Conservation (phyloP, 257 asterid species). For the Capsicum rhomboideum region DNA sequence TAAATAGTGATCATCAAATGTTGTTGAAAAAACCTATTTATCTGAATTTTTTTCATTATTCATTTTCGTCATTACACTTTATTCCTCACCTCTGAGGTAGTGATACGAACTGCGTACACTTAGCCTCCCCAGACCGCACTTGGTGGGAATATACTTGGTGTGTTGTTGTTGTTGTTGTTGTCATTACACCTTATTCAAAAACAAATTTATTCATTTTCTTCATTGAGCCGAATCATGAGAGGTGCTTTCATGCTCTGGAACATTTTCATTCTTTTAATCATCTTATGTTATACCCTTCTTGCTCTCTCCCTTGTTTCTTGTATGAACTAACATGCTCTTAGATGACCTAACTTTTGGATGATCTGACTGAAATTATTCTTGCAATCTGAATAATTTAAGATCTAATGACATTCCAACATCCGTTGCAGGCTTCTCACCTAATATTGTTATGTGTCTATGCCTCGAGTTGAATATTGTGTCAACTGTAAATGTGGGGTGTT, state of each 20-base stretch:
- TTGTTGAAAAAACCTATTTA: background rate
- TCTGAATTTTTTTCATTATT: background rate
- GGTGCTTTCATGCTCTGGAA: background rate
- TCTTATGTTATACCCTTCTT: background rate
- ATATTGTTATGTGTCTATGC: background rate
- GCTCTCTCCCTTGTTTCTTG: background rate
- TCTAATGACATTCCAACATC: background rate
- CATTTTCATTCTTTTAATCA: background rate
- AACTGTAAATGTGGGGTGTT: background rate
- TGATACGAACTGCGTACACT: too few relatives aligned
- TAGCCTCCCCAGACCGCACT: too few relatives aligned
- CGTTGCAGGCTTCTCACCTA: background rate
- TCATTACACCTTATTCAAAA: background rate
- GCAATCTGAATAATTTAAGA: background rate
- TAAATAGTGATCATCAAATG: background rate
- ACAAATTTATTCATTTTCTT: background rate
- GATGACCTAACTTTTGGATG: background rate
- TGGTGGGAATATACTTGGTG: too few relatives aligned
- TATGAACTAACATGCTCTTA: background rate
- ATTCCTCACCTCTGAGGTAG: too few relatives aligned
- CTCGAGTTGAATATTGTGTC: background rate
- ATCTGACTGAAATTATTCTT: background rate
- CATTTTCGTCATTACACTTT: too few relatives aligned
- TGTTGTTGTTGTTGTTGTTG: too few relatives aligned
- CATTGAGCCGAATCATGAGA: background rate